Percentiles rank a stretch among this genome's conserved stretches.
Conservation (phyloP, 163 green algal species). For the Scenedesmus sp. region DNA sequence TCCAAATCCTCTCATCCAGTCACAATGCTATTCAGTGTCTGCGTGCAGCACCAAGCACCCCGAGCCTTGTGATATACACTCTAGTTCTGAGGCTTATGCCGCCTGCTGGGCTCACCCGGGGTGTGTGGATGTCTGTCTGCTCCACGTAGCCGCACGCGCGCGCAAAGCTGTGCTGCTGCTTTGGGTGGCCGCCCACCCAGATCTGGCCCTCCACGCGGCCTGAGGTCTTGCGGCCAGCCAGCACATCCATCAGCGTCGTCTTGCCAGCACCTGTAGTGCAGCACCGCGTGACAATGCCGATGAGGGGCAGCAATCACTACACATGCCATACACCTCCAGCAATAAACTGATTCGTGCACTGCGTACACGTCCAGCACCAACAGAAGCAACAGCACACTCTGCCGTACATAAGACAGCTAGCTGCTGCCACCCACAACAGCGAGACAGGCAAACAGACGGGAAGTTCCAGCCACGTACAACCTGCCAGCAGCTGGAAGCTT, state of each 20-base stretch:
- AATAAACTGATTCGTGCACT: no score
- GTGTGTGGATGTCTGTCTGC: constrained; percentile 70
- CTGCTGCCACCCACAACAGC: no score
- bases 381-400: no score
- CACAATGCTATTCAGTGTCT: no score
- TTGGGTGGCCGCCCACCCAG: constrained; percentile 54
- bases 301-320: neutral
- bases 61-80: no score
- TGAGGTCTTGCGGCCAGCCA: constrained; percentile 51
- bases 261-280: constrained; percentile 77
- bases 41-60: no score
- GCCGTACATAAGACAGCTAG: no score
- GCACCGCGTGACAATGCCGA: neutral
- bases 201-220: constrained; percentile 37
- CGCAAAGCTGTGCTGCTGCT: constrained; percentile 25
- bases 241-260: constrained; percentile 81
- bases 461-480: no score
- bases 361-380: no score
- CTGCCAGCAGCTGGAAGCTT: neutral
- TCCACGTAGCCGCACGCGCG: constrained; percentile 52
- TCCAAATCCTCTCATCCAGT: no score
- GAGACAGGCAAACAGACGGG: no score
- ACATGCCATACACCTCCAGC: neutral
- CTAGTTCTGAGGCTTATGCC: no score
- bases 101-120: neutral